Conservation (phyloP, 176 grass and related monocot species). For the Aechmea fasciata region DNA sequence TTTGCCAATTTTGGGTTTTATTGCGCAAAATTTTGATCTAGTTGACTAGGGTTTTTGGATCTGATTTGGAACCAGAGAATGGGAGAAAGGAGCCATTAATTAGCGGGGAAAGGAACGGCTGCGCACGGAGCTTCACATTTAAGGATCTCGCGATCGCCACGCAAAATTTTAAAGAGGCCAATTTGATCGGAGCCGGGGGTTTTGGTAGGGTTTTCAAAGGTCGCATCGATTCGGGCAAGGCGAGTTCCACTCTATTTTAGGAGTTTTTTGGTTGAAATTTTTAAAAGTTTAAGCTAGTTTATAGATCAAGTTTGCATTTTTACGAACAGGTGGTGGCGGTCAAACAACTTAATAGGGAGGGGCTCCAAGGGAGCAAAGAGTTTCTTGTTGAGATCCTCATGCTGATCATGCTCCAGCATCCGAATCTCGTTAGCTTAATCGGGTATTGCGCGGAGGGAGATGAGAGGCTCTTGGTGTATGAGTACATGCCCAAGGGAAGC, state of each 20-base stretch:
- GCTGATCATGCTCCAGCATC: conserved; percentile 67
- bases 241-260: conserved; percentile 12
- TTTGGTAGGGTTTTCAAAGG: conserved; percentile 94
- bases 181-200: conserved; percentile 82
- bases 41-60: conserved; percentile 11
- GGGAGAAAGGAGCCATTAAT: conserved; percentile 37
- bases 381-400: conserved; percentile 94
- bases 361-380: conserved; percentile 67
- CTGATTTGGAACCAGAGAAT: conserved; percentile 16
- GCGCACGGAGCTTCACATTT: conserved; percentile 79
- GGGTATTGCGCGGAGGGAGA: conserved; percentile 87
- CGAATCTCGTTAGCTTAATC: conserved; percentile 67
- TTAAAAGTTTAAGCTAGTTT: not conserved
- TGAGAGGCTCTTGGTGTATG: conserved; percentile 87
- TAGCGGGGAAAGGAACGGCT: conserved; percentile 31
- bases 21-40: not conserved
- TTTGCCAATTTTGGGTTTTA: conserved; percentile 2
- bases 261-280: not conserved
- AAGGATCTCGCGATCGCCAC: conserved; percentile 68
- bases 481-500: conserved; percentile 89
- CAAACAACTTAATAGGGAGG: conserved; percentile 74
- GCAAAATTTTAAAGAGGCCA: conserved; percentile 61
- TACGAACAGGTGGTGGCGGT: conserved; percentile 61
- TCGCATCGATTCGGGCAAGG: conserved; percentile 53
- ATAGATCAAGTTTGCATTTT: conserved; percentile 6